Conservation (phyloP, 805 yeast genomes). For the Metschnikowia kofuensis region DNA sequence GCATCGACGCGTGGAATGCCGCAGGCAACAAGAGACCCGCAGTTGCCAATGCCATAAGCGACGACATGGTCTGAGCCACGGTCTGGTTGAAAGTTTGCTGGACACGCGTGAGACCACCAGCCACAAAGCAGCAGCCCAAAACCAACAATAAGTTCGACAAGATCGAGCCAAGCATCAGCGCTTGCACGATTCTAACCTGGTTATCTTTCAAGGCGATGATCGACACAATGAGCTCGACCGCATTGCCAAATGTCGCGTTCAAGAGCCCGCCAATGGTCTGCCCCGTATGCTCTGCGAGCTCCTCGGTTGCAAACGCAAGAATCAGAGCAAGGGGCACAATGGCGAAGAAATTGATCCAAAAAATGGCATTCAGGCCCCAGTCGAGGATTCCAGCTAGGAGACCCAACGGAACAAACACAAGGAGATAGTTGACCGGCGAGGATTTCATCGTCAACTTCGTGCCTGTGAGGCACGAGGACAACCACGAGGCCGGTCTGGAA, state of each 20-base stretch:
- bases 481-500: slow-evolving; percentile 1
- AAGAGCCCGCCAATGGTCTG: slow-evolving; percentile 90
- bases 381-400: slow-evolving; percentile 62
- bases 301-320: slow-evolving; percentile 91
- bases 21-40: slow-evolving; percentile 92
- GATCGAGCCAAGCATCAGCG: slow-evolving; percentile 94
- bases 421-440: slow-evolving; percentile 71
- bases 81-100: slow-evolving; percentile 93
- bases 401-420: slow-evolving; percentile 89
- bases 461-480: slow-evolving; percentile 6
- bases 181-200: slow-evolving; percentile 92
- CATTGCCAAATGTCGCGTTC: slow-evolving; percentile 97
- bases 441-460: slow-evolving; percentile 38
- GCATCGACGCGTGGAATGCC: slow-evolving; percentile 85
- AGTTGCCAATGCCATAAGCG: slow-evolving; percentile 86
- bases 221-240: slow-evolving; percentile 94
- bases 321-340: slow-evolving; percentile 91
- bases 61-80: slow-evolving; percentile 97
- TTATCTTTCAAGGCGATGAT: slow-evolving; percentile 82
- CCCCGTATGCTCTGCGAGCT: slow-evolving; percentile 82
- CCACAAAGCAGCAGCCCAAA: slow-evolving; percentile 91
- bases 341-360: slow-evolving; percentile 78
- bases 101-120: slow-evolving; percentile 84
- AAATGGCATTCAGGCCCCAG: slow-evolving; percentile 54
- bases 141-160: slow-evolving; percentile 85